These are phyloP conservation scores for Thermothielavioides terrestris DNA, from an alignment of 495 filamentous ascomycete species.

Conservation along the genomic window DNA sequence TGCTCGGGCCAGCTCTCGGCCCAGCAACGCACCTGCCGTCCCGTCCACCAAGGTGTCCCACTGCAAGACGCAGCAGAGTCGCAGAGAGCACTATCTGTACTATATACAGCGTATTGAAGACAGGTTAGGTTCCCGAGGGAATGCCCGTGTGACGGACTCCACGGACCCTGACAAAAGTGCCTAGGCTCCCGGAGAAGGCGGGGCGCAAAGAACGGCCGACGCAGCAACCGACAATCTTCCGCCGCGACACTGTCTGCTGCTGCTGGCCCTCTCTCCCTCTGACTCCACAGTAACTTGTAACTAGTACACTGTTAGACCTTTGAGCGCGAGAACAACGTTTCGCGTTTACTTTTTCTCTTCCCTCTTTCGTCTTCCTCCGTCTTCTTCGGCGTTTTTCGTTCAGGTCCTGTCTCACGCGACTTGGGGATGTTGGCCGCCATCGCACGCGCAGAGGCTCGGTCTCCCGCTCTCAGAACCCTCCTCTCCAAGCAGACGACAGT, in stretches of 20 bases:
- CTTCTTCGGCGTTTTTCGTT: background rate
- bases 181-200: slow-evolving; percentile 17
- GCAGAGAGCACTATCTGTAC: no score
- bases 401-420: slow-evolving; percentile 1
- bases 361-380: background rate
- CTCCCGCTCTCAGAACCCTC: slow-evolving; percentile 25
- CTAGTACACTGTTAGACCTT: background rate
- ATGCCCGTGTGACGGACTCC: slow-evolving; percentile 8
- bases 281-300: slow-evolving; percentile 1
- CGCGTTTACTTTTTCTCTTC: background rate
- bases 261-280: no score
- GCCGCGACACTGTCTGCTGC: no score
- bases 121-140: background rate
- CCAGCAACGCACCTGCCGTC: background rate
- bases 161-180: slow-evolving; percentile 7
- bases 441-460: slow-evolving; percentile 27
- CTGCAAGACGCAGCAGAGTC: background rate
- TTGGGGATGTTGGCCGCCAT: slow-evolving; percentile 27
- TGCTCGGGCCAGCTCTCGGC: slow-evolving; percentile 18
- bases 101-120: no score
- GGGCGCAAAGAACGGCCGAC: slow-evolving; percentile 3
- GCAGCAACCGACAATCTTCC: slow-evolving; percentile 16
- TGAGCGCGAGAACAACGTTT: background rate
- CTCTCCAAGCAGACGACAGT: slow-evolving; percentile 13
- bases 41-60: background rate